These are phyloP conservation scores for Colletotrichum musae DNA, from an alignment of 2,329 filamentous ascomycete genomes.

Conservation along the genomic window DNA sequence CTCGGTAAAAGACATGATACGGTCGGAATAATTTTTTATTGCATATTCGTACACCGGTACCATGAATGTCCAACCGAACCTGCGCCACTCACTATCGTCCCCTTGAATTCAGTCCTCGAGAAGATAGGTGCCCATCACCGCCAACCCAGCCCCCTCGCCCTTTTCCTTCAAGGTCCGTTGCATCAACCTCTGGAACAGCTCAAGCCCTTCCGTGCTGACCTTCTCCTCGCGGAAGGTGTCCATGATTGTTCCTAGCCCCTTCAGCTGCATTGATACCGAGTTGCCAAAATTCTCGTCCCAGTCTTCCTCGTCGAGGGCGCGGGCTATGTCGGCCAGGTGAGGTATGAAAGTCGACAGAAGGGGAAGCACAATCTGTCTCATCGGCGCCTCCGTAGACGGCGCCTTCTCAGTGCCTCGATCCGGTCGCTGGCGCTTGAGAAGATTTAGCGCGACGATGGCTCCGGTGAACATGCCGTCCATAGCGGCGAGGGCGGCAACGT, in stretches of 20 bases:
- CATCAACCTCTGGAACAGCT: slow-evolving; percentile 27
- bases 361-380: slow-evolving; percentile 43
- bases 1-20: too few relatives aligned
- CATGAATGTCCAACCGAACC: too few relatives aligned
- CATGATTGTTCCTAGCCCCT: slow-evolving; percentile 45
- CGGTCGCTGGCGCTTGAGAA: slow-evolving; percentile 43
- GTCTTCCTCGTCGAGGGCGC: slow-evolving; percentile 43
- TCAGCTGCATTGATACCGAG: slow-evolving; percentile 46
- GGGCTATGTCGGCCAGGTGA: slow-evolving; percentile 43
- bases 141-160: slow-evolving; percentile 27
- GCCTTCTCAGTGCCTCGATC: slow-evolving; percentile 25
- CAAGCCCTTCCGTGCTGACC: slow-evolving; percentile 38
- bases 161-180: slow-evolving; percentile 40
- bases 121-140: slow-evolving; percentile 16
- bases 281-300: slow-evolving; percentile 46
- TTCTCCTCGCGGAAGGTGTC: slow-evolving; percentile 45
- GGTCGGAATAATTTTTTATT: too few relatives aligned
- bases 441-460: slow-evolving; percentile 43
- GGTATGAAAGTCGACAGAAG: slow-evolving; percentile 46
- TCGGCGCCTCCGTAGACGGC: background rate
- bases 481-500: slow-evolving; percentile 45
- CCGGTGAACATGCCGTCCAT: slow-evolving; percentile 50
- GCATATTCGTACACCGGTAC: too few relatives aligned
- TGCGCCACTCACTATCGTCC: background rate
- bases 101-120: background rate